Evolutionary conservation across 306 rosid species (phyloP), one percentile per base, ranked within the genome.

Genomic region (Phaseolus lunatus): DNA sequence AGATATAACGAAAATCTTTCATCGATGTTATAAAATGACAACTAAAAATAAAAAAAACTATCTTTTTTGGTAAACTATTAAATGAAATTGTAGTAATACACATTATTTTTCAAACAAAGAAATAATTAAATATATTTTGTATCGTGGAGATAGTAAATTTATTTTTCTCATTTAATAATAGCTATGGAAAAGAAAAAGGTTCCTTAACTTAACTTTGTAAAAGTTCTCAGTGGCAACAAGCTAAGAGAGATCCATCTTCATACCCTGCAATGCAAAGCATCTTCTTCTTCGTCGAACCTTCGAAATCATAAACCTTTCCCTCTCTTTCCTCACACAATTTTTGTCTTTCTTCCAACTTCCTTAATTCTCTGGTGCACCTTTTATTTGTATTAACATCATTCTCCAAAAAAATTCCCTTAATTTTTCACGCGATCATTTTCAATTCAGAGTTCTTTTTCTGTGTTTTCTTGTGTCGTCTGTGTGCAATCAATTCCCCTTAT

Each of bases 221-320:
- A 19, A 53, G 53, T 26, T 70, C 59, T 73, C 73, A 68, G 58
- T 49, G 33, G 53, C 49, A 74, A 70, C 61, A 73, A 45, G 70
- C 70, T 77, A 72, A 77, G 5, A 39, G 3, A 47, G 19, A 29
- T 8, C 44, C 54, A 27, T 62, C 44, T 23, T 20, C 11, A 23
- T 74, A 1, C 19, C 19, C 39, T 44, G 67, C 43, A 29, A 33
- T 24, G 64, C 64, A 57, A 24, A 58, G 65, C 37, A 13, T 39
- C 68, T 15, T 22, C 71, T 39, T 53, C 57, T 26, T 79, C 78
- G 5, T 18, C 62, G 53, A 39, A 71, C 16, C 67, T 64, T 75
- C 82, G 44, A 37, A 71, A 5, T 82, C 78, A 15, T 9, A 76
- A 61, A 77, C 19, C 47, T 75, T 64, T 54, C 18, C 54, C 53